Evolutionary conservation across 2,329 filamentous ascomycete species (phyloP).

Genomic region (Aureobasidium subglaciale): DNA sequence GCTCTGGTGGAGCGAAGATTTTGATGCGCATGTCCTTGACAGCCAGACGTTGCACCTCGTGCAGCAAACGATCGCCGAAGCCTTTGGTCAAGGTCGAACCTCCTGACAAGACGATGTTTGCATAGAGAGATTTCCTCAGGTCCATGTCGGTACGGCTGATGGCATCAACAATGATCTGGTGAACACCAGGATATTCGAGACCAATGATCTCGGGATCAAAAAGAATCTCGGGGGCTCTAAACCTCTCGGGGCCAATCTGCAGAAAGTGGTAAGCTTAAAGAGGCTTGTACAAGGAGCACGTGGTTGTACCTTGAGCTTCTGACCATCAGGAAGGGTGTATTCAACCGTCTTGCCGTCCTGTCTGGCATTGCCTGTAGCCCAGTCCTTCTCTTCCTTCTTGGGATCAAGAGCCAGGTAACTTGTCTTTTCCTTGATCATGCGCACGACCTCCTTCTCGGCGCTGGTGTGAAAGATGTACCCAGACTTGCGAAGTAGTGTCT

Average conservation of each 20-base stretch:
- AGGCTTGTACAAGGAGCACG: neutral
- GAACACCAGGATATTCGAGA: slow-evolving; percentile 90
- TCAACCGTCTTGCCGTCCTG: slow-evolving; percentile 70
- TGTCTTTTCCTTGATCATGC: slow-evolving; percentile 91
- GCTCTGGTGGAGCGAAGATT: slow-evolving; percentile 94
- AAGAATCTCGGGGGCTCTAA: slow-evolving; percentile 91
- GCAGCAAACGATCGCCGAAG: slow-evolving; percentile 85
- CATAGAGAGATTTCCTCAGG: slow-evolving; percentile 85
- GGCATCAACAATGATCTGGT: slow-evolving; percentile 95
- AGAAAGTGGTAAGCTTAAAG: slow-evolving; percentile 3
- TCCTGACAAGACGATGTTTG: slow-evolving; percentile 94
- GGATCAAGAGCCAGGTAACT: slow-evolving; percentile 89
- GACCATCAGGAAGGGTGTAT: slow-evolving; percentile 85
- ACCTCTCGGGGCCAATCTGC: slow-evolving; percentile 85
- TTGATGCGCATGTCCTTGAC: slow-evolving; percentile 99
- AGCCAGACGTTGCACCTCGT: slow-evolving; percentile 85
- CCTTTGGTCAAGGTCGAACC: slow-evolving; percentile 95
- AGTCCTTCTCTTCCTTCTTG: slow-evolving; percentile 93
- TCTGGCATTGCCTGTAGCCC: slow-evolving; percentile 65
- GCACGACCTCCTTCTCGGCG: slow-evolving; percentile 98
- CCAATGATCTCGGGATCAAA: slow-evolving; percentile 97
- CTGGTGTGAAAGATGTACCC: slow-evolving; percentile 96
- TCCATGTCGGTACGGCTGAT: slow-evolving; percentile 95
- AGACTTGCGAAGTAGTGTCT: slow-evolving; percentile 81
- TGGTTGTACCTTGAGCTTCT: slow-evolving; percentile 70